These are phyloP conservation scores for Salmacisia buchloeana DNA, from an alignment of 1,284 basidiomycete genomes.

Conservation along the genomic window DNA sequence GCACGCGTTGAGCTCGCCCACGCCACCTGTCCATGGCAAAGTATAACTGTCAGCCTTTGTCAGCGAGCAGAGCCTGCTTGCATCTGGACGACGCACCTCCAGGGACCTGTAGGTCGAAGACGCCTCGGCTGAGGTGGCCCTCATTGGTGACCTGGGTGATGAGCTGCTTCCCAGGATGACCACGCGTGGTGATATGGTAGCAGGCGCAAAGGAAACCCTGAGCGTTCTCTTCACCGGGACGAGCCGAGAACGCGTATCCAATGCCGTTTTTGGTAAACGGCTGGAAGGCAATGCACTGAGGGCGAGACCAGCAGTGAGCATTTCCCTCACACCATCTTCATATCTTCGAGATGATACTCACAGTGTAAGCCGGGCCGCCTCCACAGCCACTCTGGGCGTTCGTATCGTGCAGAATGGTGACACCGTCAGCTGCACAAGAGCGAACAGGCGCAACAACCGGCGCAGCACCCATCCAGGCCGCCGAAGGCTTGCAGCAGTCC, in stretches of 20 bases:
- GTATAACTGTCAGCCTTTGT: not conserved
- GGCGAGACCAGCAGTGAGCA: not conserved
- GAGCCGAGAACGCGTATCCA: not conserved
- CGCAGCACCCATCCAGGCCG: not conserved
- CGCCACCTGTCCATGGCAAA: not conserved
- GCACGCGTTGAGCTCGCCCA: not conserved
- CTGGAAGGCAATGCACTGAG: not conserved
- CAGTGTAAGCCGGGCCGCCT: not conserved
- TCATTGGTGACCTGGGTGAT: not conserved
- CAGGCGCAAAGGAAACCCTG: not conserved
- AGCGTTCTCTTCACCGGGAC: not conserved
- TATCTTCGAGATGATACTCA: not conserved
- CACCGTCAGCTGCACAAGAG: not conserved
- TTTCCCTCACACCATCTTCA: not conserved
- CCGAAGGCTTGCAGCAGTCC: conserved; percentile 1
- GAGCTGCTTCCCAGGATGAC: not conserved
- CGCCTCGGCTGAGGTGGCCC: not conserved
- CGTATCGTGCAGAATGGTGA: not conserved
- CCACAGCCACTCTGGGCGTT: not conserved
- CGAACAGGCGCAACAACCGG: not conserved
- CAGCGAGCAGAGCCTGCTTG: not conserved
- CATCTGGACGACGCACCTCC: not conserved
- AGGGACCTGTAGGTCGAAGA: not conserved
- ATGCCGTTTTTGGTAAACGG: not conserved
- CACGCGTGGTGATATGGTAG: not conserved